Evolutionary conservation across 495 filamentous ascomycete species (phyloP).

Genomic region (Tetracladium setigerum): DNA sequence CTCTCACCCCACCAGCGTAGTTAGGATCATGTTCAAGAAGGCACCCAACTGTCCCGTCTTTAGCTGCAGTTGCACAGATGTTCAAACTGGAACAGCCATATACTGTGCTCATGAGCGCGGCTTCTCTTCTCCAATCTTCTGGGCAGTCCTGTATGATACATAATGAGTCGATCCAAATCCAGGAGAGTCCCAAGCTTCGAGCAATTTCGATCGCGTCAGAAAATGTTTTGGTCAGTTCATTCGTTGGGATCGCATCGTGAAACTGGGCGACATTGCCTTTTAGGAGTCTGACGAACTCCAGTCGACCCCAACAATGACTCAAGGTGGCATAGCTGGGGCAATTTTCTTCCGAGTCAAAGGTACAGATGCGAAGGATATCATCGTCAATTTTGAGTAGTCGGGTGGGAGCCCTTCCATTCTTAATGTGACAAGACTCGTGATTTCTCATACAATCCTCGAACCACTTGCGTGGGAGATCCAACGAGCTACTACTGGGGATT

Average conservation of each 20-base stretch:
- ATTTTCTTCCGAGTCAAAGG: too few species aligned
- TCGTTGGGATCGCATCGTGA: background rate
- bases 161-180: conserved; percentile 6
- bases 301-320: conserved; percentile 3
- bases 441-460: too few species aligned
- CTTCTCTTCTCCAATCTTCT: conserved; percentile 1
- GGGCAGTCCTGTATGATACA: conserved; percentile 5
- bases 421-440: too few species aligned
- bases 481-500: too few species aligned
- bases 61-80: background rate
- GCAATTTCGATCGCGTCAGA: conserved; percentile 3
- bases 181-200: background rate
- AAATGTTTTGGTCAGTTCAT: conserved; percentile 5
- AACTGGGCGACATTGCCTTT: background rate
- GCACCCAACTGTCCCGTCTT: background rate
- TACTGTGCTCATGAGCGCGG: background rate
- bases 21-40: background rate
- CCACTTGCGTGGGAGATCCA: too few species aligned
- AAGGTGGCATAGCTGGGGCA: conserved; percentile 4
- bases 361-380: too few species aligned
- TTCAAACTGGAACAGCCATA: background rate
- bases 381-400: too few species aligned
- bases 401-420: too few species aligned
- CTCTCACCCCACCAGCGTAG: too few species aligned
- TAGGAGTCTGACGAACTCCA: background rate